Conservation (phyloP, 2,329 filamentous ascomycete species). For the Akanthomyces dipterigenus region DNA sequence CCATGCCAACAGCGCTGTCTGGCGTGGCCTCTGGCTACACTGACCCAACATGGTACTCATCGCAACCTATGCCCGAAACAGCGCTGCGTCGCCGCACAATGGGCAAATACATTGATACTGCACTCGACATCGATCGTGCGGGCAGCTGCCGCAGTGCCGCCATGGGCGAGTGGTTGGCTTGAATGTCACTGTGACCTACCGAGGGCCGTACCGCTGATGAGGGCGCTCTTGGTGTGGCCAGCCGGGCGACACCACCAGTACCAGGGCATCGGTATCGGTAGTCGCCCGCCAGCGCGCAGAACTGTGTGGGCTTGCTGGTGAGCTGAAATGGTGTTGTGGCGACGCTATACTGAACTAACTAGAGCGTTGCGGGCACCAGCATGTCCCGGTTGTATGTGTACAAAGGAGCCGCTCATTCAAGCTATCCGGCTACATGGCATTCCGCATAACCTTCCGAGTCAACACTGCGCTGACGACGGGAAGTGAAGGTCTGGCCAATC, state of each 20-base stretch:
- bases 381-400: not conserved
- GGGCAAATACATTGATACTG: too few species aligned
- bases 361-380: not conserved
- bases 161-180: not conserved
- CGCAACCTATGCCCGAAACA: too few species aligned
- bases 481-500: not conserved
- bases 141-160: not conserved
- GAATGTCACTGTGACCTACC: not conserved
- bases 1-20: too few species aligned
- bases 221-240: not conserved
- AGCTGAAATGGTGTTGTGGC: not conserved
- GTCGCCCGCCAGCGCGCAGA: not conserved
- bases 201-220: not conserved
- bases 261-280: not conserved
- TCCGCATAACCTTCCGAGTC: not conserved
- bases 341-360: not conserved
- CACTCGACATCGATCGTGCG: too few species aligned
- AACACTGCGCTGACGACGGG: not conserved
- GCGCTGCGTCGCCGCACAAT: too few species aligned
- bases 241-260: not conserved
- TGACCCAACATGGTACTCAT: too few species aligned
- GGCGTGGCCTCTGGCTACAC: too few species aligned
- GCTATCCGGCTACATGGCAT: not conserved
- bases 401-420: not conserved
- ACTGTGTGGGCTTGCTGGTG: not conserved